These are phyloP conservation scores for Celoporthe dispersa DNA, from an alignment of 2,329 filamentous ascomycete species.

Conservation along the genomic window DNA sequence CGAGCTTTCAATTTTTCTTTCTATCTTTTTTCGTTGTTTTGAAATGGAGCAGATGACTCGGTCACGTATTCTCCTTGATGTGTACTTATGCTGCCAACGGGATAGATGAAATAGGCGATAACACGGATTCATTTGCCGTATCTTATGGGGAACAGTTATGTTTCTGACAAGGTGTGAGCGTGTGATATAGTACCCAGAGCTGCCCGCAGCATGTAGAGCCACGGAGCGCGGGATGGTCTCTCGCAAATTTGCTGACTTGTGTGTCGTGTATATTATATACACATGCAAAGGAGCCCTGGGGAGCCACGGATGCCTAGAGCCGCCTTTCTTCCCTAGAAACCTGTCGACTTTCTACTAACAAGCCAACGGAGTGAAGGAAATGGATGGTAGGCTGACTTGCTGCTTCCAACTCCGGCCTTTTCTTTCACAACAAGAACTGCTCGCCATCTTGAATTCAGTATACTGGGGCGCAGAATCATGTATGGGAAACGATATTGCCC, in stretches of 20 bases:
- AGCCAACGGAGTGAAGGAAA: no score
- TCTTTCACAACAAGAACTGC: no score
- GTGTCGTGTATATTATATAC: background rate
- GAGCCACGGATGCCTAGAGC: no score
- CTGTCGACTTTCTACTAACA: no score
- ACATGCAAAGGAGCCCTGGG: background rate
- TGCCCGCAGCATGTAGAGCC: background rate
- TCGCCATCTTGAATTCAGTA: no score
- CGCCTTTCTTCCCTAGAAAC: no score
- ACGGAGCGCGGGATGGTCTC: background rate
- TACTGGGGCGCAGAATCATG: no score
- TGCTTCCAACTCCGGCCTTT: no score
- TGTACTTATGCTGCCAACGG: constrained; percentile 29
- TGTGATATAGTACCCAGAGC: background rate
- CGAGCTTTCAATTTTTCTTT: constrained; percentile 9
- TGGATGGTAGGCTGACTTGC: no score
- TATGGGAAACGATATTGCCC: no score
- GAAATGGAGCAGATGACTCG: constrained; percentile 25
- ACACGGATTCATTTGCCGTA: constrained; percentile 16
- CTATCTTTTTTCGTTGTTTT: no score
- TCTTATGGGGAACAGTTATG: no score
- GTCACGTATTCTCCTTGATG: constrained; percentile 19
- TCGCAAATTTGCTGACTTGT: background rate
- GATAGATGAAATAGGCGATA: constrained; percentile 29
- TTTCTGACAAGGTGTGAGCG: background rate